Evolutionary conservation across 2,329 filamentous ascomycete genomes (phyloP).

Genomic region (Pestalotiopsis sp.): DNA sequence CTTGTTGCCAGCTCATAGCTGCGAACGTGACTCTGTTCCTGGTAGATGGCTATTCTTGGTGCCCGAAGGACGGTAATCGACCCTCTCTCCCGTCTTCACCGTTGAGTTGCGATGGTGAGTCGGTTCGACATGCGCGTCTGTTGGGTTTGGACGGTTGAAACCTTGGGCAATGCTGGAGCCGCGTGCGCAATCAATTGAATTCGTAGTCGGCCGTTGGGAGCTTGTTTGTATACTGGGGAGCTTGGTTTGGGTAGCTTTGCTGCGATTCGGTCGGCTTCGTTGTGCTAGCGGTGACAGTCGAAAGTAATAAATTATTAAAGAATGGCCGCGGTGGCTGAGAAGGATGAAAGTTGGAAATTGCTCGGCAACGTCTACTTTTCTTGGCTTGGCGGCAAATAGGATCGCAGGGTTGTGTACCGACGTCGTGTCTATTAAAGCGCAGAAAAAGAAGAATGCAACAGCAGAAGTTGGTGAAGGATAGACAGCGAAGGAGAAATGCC

Average conservation of each 20-base stretch:
- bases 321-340: conserved; percentile 11
- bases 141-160: not conserved
- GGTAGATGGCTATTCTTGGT: conserved; percentile 9
- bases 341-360: not conserved
- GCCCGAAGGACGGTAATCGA: not conserved
- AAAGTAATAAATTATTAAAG: not conserved
- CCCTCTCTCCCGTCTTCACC: conserved; percentile 14
- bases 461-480: conserved; percentile 8
- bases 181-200: conserved; percentile 2
- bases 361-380: conserved; percentile 9
- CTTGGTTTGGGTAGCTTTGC: not conserved
- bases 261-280: not conserved
- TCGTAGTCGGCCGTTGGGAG: conserved; percentile 15
- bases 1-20: conserved; percentile 39
- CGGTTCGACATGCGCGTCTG: conserved; percentile 17
- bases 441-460: not conserved
- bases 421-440: conserved; percentile 7
- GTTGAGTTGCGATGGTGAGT: not conserved
- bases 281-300: not conserved
- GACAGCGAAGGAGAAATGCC: conserved; percentile 11
- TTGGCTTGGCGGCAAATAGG: not conserved
- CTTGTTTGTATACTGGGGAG: conserved; percentile 25
- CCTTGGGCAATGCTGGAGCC: not conserved
- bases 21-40: conserved; percentile 6
- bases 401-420: not conserved